Base-by-base conservation (phyloP, 2,329 filamentous ascomycete species). In the Apiospora arundinis region DNA sequence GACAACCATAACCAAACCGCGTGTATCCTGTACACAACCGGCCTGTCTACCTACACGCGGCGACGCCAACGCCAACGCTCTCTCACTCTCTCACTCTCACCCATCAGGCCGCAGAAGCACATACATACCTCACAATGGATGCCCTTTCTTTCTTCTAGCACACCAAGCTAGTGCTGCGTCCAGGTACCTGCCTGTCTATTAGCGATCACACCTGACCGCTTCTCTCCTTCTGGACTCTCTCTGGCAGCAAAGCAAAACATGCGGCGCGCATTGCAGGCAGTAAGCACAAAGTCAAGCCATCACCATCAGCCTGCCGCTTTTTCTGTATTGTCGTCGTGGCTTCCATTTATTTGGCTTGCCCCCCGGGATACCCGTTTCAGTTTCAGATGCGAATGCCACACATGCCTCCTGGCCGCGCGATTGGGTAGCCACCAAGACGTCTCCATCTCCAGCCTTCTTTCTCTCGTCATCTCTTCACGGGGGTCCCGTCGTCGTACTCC, bases 21-120 rank as follows among this genome's bases (percentile, higher is more conserved):
- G 56, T 63, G 56, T 63, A 63, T 63, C 28, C 52, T 60, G 52
- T 60, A 60, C 52, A 28, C 52, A 6, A 32, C 32, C n/a, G n/a
- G n/a, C n/a, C n/a, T n/a, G n/a, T n/a, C 32, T 32, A 32, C 32
- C 21, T 37, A 28, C 28, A 28, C 52, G 28, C 52, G 16, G n/a
- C 52, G 16, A 45, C 42, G 42, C 14, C 42, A 18, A 45, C 32
- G 32, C 32, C 32, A 32, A 32, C 32, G 32, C 32, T n/a, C n/a
- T n/a, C n/a, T n/a, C n/a, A n/a, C n/a, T n/a, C n/a, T n/a, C n/a
- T n/a, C n/a, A n/a, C n/a, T n/a, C n/a, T 32, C 32, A 32, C 40
- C 9, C 40, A 14, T 42, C 40, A 42, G 14, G 7, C 49, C 48
- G 25, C 48, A 52, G 48, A 28, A 28, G 40, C 32, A 28, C 49